Conservation (phyloP, 2,329 filamentous ascomycete genomes). For the Cladosporium sp. region DNA sequence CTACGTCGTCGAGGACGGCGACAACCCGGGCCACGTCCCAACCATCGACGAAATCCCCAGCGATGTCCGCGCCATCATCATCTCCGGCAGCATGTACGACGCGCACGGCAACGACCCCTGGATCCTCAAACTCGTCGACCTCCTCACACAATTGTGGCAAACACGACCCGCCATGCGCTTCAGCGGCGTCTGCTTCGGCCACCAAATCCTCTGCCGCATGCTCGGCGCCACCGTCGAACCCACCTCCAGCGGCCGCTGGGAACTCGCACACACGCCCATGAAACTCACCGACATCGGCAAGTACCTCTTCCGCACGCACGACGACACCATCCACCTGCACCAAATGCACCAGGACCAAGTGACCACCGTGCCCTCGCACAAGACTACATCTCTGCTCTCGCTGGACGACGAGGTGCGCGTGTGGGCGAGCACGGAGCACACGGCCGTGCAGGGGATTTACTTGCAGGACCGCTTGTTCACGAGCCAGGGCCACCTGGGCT, state of each 20-base stretch:
- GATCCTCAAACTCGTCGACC: conserved; percentile 46
- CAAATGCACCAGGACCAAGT: conserved; percentile 54
- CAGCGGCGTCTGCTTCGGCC: conserved; percentile 52
- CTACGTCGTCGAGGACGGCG: conserved; percentile 54
- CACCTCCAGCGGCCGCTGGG: conserved; percentile 47
- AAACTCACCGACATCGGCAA: conserved; percentile 44
- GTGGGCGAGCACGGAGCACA: conserved; percentile 51
- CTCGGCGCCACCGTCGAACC: conserved; percentile 45
- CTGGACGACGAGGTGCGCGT: conserved; percentile 50
- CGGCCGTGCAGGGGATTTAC: conserved; percentile 50
- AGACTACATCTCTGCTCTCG: conserved; percentile 40
- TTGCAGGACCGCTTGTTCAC: conserved; percentile 50
- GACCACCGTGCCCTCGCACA: conserved; percentile 36
- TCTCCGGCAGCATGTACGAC: conserved; percentile 52
- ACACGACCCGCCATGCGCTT: conserved; percentile 55
- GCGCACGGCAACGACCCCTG: conserved; percentile 50
- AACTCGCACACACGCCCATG: conserved; percentile 49
- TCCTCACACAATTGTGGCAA: conserved; percentile 56
- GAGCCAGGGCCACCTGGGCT: conserved; percentile 51
- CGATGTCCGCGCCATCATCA: conserved; percentile 47
- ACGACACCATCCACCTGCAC: conserved; percentile 44
- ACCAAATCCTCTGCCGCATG: conserved; percentile 50
- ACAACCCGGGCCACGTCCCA: conserved; percentile 49
- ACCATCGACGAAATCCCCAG: conserved; percentile 51
- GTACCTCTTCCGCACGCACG: conserved; percentile 43